Evolutionary conservation across 129 eudicot genomes (phyloP), one percentile per base, ranked within the genome.

Genomic region (Lactuca sativa): DNA sequence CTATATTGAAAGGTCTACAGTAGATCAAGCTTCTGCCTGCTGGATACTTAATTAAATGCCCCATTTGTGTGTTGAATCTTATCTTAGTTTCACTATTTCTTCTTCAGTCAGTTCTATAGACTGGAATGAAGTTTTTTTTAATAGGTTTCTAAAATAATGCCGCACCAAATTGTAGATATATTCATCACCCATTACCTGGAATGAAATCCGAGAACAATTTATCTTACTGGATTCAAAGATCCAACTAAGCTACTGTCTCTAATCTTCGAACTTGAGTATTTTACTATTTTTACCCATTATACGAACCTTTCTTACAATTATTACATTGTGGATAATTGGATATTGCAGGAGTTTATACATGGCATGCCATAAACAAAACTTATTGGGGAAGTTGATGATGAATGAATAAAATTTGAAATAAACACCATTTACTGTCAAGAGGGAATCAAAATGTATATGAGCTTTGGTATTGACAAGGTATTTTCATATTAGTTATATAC

Each of bases 391-490:
- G 83, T 92, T 81, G 95, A 86, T 61, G 98, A 92, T 83, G 92
- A 84, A 3, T 79, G 96, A 32, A 57, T 92, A 74, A 92, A 86
- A 79, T 92, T 92, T 78, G 98, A 92, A 83, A 70, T 89, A 48
- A 85, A 83, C 72, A 89, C 98, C 62, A 86, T 92, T 79, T 73
- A 82, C 51, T 68, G 88, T 6, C 88, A 90, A 67, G 86, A 89
- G 98, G 98, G 98, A 70, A 82, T 93, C 64, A 97, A 93, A 71
- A 87, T 89, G 96, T 76, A 59, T 69, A 71, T 85, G 90, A 89
- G 80, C 75, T 79, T 95, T 68, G 86, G 83, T 47, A 52, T 64
- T 58, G 96, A 89, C 73, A 89, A 89, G 98, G 98, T 93, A n/a
- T n/a, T 70, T 58, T 37, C 47, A 14, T 56, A 30, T 4, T n/a